phyloP scores from a whole-genome alignment of 2,329 filamentous ascomycete genomes.

The Bipolaris oryzae region DNA sequence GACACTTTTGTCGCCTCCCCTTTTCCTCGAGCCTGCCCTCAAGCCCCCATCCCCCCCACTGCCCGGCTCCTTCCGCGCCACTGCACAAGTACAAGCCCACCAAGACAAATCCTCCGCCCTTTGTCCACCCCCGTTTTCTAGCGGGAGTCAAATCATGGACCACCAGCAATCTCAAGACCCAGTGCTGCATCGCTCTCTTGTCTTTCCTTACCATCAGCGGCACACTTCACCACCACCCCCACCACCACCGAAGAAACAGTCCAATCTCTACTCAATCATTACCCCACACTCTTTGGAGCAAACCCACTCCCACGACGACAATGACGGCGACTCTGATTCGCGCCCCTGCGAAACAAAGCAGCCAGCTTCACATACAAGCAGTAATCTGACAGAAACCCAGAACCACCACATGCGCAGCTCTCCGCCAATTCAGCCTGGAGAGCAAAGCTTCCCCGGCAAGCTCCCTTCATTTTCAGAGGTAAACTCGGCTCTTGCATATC shows the following conservation, averaged over 20 bases:
- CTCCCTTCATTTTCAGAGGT: constrained; percentile 44
- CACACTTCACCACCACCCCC: constrained; percentile 1
- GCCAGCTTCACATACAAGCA: not conserved
- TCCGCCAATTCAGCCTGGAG: constrained; percentile 43
- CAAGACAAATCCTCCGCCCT: not conserved
- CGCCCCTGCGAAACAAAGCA: not conserved
- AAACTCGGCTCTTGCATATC: constrained; percentile 2
- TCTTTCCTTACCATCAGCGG: not conserved
- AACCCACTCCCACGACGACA: not conserved
- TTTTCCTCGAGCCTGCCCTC: constrained; percentile 5
- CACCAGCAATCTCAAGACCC: not conserved
- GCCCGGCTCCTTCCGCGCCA: constrained; percentile 5
- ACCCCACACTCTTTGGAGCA: not conserved
- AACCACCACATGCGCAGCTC: constrained; percentile 38
- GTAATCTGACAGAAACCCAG: constrained; percentile 28
- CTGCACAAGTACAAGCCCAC: not conserved
- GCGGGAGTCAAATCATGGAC: not conserved
- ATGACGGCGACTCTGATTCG: not conserved
- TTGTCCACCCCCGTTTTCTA: not conserved
- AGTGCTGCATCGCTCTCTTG: not conserved
- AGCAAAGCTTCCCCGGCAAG: constrained; percentile 31
- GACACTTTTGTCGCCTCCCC: not conserved
- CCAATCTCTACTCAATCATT: not conserved
- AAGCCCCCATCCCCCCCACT: not conserved
- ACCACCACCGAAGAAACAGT: not conserved